These are phyloP conservation scores for Pelargonium australe DNA, from an alignment of 441 rosid species.

Conservation along the genomic window DNA sequence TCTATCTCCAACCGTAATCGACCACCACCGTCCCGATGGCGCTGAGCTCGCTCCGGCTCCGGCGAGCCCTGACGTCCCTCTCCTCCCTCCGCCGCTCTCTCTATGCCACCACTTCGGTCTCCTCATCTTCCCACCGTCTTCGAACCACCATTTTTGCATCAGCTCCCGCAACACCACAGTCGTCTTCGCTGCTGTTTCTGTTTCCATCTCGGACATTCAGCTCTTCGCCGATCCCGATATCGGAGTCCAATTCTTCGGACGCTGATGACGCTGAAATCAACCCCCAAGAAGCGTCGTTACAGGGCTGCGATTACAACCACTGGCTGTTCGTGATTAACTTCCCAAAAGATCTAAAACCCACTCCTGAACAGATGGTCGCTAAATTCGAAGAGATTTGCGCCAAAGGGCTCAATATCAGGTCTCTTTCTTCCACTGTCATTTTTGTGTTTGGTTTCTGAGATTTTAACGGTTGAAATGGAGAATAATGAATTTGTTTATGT, in stretches of 20 bases:
- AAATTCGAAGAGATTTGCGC: constrained; percentile 63
- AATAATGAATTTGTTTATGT: not conserved
- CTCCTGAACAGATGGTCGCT: constrained; percentile 63
- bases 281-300: constrained; percentile 54
- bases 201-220: constrained; percentile 24
- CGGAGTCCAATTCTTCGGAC: constrained; percentile 24
- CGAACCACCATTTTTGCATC: constrained; percentile 10
- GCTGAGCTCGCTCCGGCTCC: constrained; percentile 32
- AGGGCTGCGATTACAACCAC: constrained; percentile 72
- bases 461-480: not conserved
- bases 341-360: constrained; percentile 41
- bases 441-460: not conserved
- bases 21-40: constrained; percentile 25
- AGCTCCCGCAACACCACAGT: not conserved
- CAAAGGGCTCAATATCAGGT: constrained; percentile 55
- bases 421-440: not conserved
- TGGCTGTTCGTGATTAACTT: constrained; percentile 72
- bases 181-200: not conserved
- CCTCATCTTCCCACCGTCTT: constrained; percentile 10
- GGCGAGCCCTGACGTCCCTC: constrained; percentile 28
- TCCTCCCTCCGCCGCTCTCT: constrained; percentile 21
- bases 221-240: constrained; percentile 24
- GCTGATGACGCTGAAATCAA: constrained; percentile 62
- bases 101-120: not conserved
- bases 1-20: not conserved